A percentile compares a stretch with the other conserved stretches of the same genome.
These are phyloP conservation scores for Phanerochaete carnosa DNA, from an alignment of 768 basidiomycete genomes.

Conservation along the genomic window DNA sequence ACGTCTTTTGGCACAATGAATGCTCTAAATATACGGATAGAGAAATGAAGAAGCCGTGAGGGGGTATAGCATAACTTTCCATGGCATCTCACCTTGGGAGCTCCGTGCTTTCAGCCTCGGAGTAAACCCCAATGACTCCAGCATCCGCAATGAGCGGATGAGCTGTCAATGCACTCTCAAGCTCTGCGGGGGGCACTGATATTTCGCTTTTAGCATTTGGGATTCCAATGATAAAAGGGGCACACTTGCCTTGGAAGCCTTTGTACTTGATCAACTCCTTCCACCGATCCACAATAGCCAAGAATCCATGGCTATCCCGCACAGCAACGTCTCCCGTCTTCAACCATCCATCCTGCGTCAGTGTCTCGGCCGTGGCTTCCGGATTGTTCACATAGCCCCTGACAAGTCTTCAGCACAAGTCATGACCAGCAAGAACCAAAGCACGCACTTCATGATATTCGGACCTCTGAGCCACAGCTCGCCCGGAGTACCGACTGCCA, in stretches of 20 bases:
- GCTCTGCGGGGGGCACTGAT: constrained; percentile 90
- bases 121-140: constrained; percentile 79
- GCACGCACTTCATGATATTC: constrained; percentile 61
- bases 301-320: constrained; percentile 66
- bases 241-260: constrained; percentile 65
- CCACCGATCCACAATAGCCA: constrained; percentile 68
- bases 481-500: constrained; percentile 54
- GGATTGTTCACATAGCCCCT: constrained; percentile 77
- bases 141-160: constrained; percentile 76
- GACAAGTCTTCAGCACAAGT: background rate
- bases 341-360: constrained; percentile 78
- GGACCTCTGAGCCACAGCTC: constrained; percentile 84
- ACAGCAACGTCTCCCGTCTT: constrained; percentile 83
- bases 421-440: background rate
- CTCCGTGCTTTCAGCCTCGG: constrained; percentile 70
- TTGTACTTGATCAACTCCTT: constrained; percentile 82
- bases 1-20: too few species aligned
- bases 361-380: constrained; percentile 61
- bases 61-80: too few species aligned
- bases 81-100: constrained; percentile 74
- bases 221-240: background rate
- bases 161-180: constrained; percentile 71
- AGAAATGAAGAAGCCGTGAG: too few species aligned
- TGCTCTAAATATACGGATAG: too few species aligned
- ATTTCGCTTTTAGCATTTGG: background rate